Percentiles rank a stretch among this genome's conserved stretches.
Evolutionary conservation across 2,329 filamentous ascomycete species (phyloP).

Genomic region (Ascochyta rabiei): DNA sequence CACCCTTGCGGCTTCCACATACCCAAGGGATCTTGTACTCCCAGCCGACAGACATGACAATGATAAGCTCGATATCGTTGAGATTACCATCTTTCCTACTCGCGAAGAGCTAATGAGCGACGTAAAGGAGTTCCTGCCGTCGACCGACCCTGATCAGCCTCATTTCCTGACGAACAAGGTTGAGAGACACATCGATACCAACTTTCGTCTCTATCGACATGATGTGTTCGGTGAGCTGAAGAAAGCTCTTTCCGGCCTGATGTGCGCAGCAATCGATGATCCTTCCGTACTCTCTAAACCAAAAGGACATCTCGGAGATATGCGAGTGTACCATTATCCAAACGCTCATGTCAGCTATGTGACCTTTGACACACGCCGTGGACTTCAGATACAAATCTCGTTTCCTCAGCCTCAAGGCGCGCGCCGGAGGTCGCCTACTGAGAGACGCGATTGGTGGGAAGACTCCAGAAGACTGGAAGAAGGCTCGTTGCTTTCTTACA

Average conservation of each 20-base stretch:
- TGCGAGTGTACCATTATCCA: conserved; percentile 28
- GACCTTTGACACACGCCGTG: conserved; percentile 19
- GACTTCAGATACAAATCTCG: conserved; percentile 27
- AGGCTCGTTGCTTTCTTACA: conserved; percentile 37
- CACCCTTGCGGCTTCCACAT: conserved; percentile 18
- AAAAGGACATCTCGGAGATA: conserved; percentile 23
- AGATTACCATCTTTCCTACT: conserved; percentile 43
- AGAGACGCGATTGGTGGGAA: conserved; percentile 38
- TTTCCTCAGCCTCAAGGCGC: conserved; percentile 30
- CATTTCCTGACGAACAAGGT: conserved; percentile 32
- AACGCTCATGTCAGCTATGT: conserved; percentile 27
- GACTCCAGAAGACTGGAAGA: conserved; percentile 32
- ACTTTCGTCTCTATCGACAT: conserved; percentile 42
- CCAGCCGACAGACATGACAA: conserved; percentile 41
- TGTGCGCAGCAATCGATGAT: conserved; percentile 21
- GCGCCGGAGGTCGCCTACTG: conserved; percentile 12
- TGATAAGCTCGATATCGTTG: conserved; percentile 38
- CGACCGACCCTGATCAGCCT: conserved; percentile 33
- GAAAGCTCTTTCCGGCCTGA: conserved; percentile 25
- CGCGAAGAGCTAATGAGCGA: conserved; percentile 45
- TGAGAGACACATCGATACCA: conserved; percentile 41
- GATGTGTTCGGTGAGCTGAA: conserved; percentile 43
- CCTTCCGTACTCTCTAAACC: conserved; percentile 5
- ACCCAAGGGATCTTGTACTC: conserved; percentile 30
- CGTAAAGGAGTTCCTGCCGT: conserved; percentile 46